phyloP scores from a whole-genome alignment of 2,329 filamentous ascomycete genomes.

The Colletotrichum musicola region DNA sequence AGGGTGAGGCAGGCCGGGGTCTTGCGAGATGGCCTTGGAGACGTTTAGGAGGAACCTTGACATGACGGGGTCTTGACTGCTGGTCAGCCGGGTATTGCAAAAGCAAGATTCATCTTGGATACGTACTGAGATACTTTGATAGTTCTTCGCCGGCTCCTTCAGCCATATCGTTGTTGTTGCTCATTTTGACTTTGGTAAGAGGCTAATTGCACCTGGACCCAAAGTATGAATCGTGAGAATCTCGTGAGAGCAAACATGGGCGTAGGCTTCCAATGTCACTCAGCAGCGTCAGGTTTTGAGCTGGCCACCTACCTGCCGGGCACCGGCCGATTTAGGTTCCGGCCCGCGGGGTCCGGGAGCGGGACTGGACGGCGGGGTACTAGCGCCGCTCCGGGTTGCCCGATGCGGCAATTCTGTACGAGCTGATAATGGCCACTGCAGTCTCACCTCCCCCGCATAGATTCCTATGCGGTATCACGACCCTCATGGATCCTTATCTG shows the following conservation, averaged over 20 bases:
- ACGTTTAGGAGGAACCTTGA: slow-evolving; percentile 2
- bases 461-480: too few relatives aligned
- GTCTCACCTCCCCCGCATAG: not conserved
- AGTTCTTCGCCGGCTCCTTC: not conserved
- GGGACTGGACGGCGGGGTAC: not conserved
- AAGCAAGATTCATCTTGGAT: too few relatives aligned
- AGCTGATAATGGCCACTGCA: slow-evolving; percentile 3
- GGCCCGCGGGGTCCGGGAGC: not conserved
- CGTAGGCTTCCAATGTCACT: too few relatives aligned
- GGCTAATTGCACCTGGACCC: too few relatives aligned
- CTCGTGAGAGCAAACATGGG: too few relatives aligned
- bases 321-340: not conserved
- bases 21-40: slow-evolving; percentile 32
- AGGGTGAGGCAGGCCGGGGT: slow-evolving; percentile 50
- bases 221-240: too few relatives aligned
- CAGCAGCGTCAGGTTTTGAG: not conserved
- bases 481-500: too few relatives aligned
- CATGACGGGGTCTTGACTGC: not conserved
- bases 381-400: slow-evolving; percentile 3
- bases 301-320: not conserved
- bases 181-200: not conserved
- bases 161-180: not conserved
- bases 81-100: not conserved
- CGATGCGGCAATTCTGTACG: slow-evolving; percentile 11
- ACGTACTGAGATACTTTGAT: slow-evolving; percentile 9